Conservation (phyloP, 2,329 filamentous ascomycete genomes). For the Trichoderma atroviride region DNA sequence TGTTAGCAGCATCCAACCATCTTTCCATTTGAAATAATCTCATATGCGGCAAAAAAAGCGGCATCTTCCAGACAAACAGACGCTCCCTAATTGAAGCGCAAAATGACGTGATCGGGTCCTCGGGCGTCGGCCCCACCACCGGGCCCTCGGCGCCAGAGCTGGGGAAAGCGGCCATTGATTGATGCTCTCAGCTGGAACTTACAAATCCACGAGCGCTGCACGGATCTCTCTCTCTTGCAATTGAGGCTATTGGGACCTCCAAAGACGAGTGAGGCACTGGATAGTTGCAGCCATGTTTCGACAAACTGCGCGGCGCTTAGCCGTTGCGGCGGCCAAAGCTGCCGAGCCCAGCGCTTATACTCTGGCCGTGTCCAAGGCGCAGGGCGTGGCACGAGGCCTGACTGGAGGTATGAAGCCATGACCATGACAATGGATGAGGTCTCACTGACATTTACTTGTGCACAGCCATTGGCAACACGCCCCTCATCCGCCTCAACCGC, state of each 20-base stretch:
- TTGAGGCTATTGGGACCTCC: background rate
- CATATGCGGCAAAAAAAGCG: background rate
- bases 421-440: background rate
- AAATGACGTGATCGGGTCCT: slow-evolving; percentile 32
- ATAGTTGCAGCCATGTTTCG: slow-evolving; percentile 61
- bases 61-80: background rate
- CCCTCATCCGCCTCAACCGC: slow-evolving; percentile 84
- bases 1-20: background rate
- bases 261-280: background rate
- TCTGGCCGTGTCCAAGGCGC: slow-evolving; percentile 74
- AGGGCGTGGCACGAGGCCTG: slow-evolving; percentile 76
- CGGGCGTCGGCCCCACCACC: slow-evolving; percentile 22
- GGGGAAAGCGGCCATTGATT: background rate
- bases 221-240: background rate
- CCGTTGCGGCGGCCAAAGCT: slow-evolving; percentile 54
- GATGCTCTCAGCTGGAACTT: slow-evolving; percentile 4
- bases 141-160: slow-evolving; percentile 24
- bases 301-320: slow-evolving; percentile 68
- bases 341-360: slow-evolving; percentile 60
- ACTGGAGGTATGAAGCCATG: slow-evolving; percentile 69
- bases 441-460: background rate
- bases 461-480: slow-evolving; percentile 93
- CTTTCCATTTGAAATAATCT: background rate
- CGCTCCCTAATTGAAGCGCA: slow-evolving; percentile 11
- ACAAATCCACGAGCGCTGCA: background rate